Percentiles rank a stretch among this genome's conserved stretches.
These are phyloP conservation scores for Monosporascus sp. DNA, from an alignment of 2,329 filamentous ascomycete genomes.

Conservation along the genomic window DNA sequence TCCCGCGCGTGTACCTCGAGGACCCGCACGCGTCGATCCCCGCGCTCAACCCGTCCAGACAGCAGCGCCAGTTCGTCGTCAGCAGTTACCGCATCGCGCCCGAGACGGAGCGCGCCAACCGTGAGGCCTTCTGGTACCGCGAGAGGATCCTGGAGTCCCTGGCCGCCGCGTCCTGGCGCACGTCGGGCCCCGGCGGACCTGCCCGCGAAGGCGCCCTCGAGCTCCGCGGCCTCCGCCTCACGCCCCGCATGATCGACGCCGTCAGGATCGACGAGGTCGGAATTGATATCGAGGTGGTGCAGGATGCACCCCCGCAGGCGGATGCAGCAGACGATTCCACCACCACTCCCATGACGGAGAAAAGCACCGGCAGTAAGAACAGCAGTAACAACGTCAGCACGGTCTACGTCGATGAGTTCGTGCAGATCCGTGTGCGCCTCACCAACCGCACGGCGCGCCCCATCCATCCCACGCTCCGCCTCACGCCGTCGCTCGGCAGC, in stretches of 20 bases:
- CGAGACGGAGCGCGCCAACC: conserved; percentile 68
- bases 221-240: conserved; percentile 68
- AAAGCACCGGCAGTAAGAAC: conserved; percentile 16
- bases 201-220: conserved; percentile 64
- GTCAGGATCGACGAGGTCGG: conserved; percentile 75
- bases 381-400: conserved; percentile 14
- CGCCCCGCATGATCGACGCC: conserved; percentile 73
- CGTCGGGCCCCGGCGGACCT: conserved; percentile 32
- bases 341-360: too few species aligned
- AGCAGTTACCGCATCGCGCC: conserved; percentile 74
- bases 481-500: conserved; percentile 66
- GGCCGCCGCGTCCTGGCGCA: conserved; percentile 62
- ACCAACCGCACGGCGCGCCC: conserved; percentile 65
- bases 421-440: conserved; percentile 65
- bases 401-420: conserved; percentile 54
- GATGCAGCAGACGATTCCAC: too few species aligned
- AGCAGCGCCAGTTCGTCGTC: conserved; percentile 87
- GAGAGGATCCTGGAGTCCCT: conserved; percentile 71
- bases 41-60: conserved; percentile 71
- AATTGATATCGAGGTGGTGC: conserved; percentile 54
- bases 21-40: conserved; percentile 75
- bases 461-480: conserved; percentile 66
- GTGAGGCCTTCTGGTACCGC: conserved; percentile 89
- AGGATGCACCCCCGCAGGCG: too few species aligned
- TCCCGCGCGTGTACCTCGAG: conserved; percentile 70